phyloP scores from a whole-genome alignment of 305 asterid genomes.

The Solanum hybrid region DNA sequence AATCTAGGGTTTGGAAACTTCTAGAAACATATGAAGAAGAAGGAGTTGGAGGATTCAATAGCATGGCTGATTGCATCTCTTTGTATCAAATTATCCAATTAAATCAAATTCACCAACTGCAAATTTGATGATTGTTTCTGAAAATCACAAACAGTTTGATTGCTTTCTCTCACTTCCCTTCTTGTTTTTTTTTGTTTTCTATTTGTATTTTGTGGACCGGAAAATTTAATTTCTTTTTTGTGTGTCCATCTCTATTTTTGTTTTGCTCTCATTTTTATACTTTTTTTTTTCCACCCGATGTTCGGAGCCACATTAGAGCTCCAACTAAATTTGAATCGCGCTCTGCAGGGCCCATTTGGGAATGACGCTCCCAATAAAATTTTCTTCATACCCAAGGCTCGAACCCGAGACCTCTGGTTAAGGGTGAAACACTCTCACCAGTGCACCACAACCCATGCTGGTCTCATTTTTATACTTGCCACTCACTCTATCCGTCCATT shows the following conservation, averaged over 20 bases:
- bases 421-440: no score
- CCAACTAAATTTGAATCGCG: no score
- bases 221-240: no score
- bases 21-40: conserved; percentile 20
- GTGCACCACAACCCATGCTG: no score
- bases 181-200: background rate
- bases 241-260: no score
- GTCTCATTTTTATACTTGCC: background rate
- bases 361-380: no score
- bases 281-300: background rate
- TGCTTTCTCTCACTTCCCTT: background rate
- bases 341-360: no score
- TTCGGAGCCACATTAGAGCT: no score
- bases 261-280: no score
- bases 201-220: background rate
- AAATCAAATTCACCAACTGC: background rate
- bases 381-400: no score
- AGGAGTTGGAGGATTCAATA: conserved; percentile 35
- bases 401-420: no score
- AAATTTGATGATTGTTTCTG: background rate
- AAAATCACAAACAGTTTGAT: background rate
- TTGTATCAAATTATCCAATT: background rate
- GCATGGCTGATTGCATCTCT: conserved; percentile 43
- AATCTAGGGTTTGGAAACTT: conserved; percentile 38
- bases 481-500: no score